Evolutionary conservation across 345 rosid genomes (phyloP), one percentile per base, ranked within the genome.

Genomic region (Gossypium arboreum): DNA sequence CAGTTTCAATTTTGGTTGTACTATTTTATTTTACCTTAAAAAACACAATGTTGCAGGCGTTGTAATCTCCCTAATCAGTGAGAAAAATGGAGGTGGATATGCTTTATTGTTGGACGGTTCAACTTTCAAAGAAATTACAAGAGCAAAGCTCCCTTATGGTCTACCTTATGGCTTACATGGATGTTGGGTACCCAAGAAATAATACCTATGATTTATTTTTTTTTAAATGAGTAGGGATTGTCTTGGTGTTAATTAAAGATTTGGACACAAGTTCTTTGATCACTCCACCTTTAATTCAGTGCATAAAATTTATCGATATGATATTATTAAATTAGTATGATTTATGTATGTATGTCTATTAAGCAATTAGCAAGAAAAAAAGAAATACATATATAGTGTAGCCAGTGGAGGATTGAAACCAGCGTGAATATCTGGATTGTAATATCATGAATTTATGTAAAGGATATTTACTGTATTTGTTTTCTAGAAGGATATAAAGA

Each of bases 91-190:
- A 82, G 92, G 83, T 18, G 95, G 97, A 64, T 94, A 79, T 78
- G 98, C 98, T 22, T 61, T 94, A 17, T 22, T 94, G 75, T 79
- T 94, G 24, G 97, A 94, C 57, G 98, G 97, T 73, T 81, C 85
- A 57, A 86, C 93, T 29, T 94, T 94, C 64, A 85, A 91, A 84
- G 98, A 92, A 83, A 89, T 92, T 78, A 98, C 97, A 43, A 88
- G 95, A 83, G 98, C 98, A 66, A 91, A 84, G 82, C 90, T 94
- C 79, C 98, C 98, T 56, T 90, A 92, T 41, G 97, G 97, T 55
- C 90, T 94, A 63, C 98, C 98, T 12, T 94, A 92, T 66, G 98
- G 98, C 4, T 80, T 94, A 27, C 98, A 94, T 83, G 98, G 98
- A 67, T 91, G 98, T 78, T 94, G 98, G 98, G 89, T 94, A 18